phyloP scores from a whole-genome alignment of 768 basidiomycete genomes.

The Calocybe gangraenosa region DNA sequence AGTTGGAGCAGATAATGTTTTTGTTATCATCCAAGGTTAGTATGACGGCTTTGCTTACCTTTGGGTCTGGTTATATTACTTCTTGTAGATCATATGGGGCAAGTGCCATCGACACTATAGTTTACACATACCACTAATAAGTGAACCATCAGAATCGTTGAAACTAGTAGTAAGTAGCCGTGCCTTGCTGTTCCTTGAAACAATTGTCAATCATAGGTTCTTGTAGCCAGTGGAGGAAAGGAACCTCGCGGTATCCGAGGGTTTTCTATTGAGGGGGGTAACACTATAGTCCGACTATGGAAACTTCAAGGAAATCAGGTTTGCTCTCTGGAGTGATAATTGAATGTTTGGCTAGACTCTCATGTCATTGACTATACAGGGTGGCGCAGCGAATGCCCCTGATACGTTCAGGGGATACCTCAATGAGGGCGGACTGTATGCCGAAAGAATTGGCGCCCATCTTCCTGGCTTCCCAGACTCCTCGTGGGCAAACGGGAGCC shows the following conservation, averaged over 20 bases:
- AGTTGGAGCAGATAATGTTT: conserved; percentile 36
- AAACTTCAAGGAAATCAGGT: conserved; percentile 40
- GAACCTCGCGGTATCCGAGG: conserved; percentile 47
- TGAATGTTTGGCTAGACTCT: background rate
- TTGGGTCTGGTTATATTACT: no score
- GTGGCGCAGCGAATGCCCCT: conserved; percentile 34
- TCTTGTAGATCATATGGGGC: conserved; percentile 48
- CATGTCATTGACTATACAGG: conserved; percentile 14
- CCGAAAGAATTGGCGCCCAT: conserved; percentile 48
- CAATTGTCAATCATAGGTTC: background rate
- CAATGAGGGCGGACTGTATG: conserved; percentile 48
- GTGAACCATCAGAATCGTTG: conserved; percentile 30
- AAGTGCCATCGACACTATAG: conserved; percentile 1
- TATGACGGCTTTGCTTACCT: background rate
- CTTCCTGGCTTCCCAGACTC: conserved; percentile 41
- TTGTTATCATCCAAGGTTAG: conserved; percentile 33
- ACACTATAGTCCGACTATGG: conserved; percentile 34
- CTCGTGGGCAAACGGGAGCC: conserved; percentile 31
- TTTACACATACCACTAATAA: background rate
- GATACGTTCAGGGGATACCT: conserved; percentile 45
- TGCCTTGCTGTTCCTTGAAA: background rate
- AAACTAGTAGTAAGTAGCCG: conserved; percentile 40
- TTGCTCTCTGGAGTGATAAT: background rate
- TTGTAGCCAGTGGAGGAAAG: conserved; percentile 42
- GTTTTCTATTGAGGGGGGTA: conserved; percentile 37